Conservation (phyloP, 495 filamentous ascomycete species). For the Parachaetomium inaequale region DNA sequence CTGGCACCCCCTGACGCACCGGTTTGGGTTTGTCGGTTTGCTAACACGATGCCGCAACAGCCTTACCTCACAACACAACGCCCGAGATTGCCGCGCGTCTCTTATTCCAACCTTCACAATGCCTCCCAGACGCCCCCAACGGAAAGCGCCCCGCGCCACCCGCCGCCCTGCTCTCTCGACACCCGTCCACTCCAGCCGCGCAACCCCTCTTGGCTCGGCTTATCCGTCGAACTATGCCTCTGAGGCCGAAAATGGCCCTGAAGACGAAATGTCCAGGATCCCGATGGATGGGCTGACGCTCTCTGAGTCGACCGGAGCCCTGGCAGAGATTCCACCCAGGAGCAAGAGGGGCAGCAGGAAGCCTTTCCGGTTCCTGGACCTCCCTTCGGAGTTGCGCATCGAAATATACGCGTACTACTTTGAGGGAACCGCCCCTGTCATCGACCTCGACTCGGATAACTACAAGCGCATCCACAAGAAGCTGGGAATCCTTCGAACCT, state of each 20-base stretch:
- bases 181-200: slow-evolving; percentile 33
- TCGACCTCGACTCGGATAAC: slow-evolving; percentile 70
- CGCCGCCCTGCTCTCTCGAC: slow-evolving; percentile 24
- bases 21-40: background rate
- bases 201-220: slow-evolving; percentile 39
- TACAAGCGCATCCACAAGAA: slow-evolving; percentile 53
- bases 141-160: slow-evolving; percentile 34
- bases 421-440: slow-evolving; percentile 44
- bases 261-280: slow-evolving; percentile 35
- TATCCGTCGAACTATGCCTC: slow-evolving; percentile 44
- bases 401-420: slow-evolving; percentile 67
- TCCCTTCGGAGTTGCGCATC: slow-evolving; percentile 73
- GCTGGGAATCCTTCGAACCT: slow-evolving; percentile 60
- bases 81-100: background rate
- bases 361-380: slow-evolving; percentile 70
- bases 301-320: slow-evolving; percentile 11
- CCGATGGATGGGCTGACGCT: slow-evolving; percentile 36
- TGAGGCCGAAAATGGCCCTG: slow-evolving; percentile 43
- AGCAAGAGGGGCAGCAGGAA: slow-evolving; percentile 22
- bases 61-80: background rate
- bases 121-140: slow-evolving; percentile 28
- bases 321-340: slow-evolving; percentile 14
- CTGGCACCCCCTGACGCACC: background rate
- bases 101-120: slow-evolving; percentile 22
- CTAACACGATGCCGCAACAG: background rate